Evolutionary conservation across 306 rosid species (phyloP).

Genomic region (Quercus wislizeni): DNA sequence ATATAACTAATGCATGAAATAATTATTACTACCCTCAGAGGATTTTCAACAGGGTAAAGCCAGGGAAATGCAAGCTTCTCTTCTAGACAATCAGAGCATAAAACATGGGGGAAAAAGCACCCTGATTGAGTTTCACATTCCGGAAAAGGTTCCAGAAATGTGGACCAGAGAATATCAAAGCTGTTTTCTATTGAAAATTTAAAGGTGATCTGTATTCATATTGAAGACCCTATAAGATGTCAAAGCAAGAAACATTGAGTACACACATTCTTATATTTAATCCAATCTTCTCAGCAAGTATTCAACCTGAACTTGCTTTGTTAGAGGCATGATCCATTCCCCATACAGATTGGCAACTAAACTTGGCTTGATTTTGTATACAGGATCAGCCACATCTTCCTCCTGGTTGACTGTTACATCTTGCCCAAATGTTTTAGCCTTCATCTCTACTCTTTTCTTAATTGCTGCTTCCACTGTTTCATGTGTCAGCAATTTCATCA

Average conservation of each 20-base stretch:
- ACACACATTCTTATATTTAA: not conserved
- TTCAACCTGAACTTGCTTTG: slow-evolving; percentile 57
- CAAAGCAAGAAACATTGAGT: not conserved
- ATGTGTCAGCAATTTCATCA: slow-evolving; percentile 43
- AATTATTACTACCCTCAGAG: too few relatives aligned
- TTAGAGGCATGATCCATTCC: slow-evolving; percentile 58
- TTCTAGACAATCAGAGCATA: too few relatives aligned
- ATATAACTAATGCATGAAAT: too few relatives aligned
- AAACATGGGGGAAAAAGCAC: not conserved
- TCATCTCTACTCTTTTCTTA: slow-evolving; percentile 48
- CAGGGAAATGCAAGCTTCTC: too few relatives aligned
- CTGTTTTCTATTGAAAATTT: not conserved
- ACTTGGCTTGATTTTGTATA: slow-evolving; percentile 44
- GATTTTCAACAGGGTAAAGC: too few relatives aligned
- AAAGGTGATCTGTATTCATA: not conserved
- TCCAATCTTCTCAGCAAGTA: slow-evolving; percentile 51
- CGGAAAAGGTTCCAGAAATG: not conserved
- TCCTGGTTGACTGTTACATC: slow-evolving; percentile 21
- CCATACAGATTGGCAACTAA: slow-evolving; percentile 42
- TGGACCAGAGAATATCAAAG: not conserved
- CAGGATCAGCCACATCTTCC: slow-evolving; percentile 22
- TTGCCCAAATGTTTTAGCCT: slow-evolving; percentile 37
- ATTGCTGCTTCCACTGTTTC: slow-evolving; percentile 41
- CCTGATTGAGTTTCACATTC: not conserved
- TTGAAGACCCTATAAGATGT: not conserved